Conservation (phyloP, 2,329 filamentous ascomycete genomes). For the Colletotrichum higginsianum region DNA sequence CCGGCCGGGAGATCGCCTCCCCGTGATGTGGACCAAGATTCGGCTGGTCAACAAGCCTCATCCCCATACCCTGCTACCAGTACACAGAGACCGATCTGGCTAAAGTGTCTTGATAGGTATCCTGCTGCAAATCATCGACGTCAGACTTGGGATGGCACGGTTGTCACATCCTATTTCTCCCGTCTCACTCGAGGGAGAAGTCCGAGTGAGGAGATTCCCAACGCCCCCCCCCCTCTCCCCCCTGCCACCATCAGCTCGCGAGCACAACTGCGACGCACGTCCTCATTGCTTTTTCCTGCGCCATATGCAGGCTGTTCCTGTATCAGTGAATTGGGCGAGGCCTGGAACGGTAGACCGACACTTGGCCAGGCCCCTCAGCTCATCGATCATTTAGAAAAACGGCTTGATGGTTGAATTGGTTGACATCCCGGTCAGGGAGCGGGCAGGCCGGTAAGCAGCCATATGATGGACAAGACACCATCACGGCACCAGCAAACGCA, state of each 20-base stretch:
- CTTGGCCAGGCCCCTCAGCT: not conserved
- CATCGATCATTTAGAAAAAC: no score
- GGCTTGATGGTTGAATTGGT: not conserved
- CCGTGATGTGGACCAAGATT: constrained; percentile 32
- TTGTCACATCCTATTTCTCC: constrained; percentile 12
- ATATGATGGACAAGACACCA: constrained; percentile 21
- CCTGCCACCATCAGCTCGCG: constrained; percentile 21
- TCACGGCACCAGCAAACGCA: not conserved
- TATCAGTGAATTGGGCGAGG: constrained; percentile 2
- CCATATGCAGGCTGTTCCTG: constrained; percentile 22
- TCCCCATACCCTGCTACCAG: not conserved
- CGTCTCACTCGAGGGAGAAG: constrained; percentile 9
- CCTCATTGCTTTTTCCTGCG: constrained; percentile 10
- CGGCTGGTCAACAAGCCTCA: constrained; percentile 30
- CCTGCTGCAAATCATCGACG: constrained; percentile 3
- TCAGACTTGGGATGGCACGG: constrained; percentile 36
- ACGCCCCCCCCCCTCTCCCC: not conserved
- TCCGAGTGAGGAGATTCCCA: constrained; percentile 27
- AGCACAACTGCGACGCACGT: constrained; percentile 16
- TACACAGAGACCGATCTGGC: no score
- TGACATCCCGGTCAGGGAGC: not conserved
- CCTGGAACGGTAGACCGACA: constrained; percentile 25
- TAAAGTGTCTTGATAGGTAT: no score
- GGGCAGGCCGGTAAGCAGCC: not conserved
- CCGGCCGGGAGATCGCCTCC: constrained; percentile 39